Percentiles rank a stretch among this genome's conserved stretches.
Evolutionary conservation across 140 eudicot species (phyloP).

Genomic region (Senecio squalidus): DNA sequence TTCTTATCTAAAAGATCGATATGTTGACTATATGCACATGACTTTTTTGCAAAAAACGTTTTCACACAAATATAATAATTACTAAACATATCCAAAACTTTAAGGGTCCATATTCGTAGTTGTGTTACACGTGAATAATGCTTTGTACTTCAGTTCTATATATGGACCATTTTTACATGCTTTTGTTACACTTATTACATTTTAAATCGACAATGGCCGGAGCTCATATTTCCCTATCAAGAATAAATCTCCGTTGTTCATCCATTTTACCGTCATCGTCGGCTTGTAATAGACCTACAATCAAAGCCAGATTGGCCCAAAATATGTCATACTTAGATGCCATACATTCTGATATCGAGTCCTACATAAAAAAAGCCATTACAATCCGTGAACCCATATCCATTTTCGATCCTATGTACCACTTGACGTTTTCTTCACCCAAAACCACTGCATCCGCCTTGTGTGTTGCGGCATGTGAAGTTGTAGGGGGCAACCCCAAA

Average conservation of each 20-base stretch:
- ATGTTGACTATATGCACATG: too few relatives aligned
- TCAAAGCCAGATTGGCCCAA: constrained; percentile 16
- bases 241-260: constrained; percentile 18
- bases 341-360: constrained; percentile 40
- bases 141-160: too few relatives aligned
- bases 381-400: constrained; percentile 41
- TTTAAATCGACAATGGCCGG: constrained; percentile 24
- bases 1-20: too few relatives aligned
- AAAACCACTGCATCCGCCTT: constrained; percentile 44
- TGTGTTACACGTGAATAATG: too few relatives aligned
- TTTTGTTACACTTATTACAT: neutral
- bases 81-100: too few relatives aligned
- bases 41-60: too few relatives aligned
- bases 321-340: constrained; percentile 39
- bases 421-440: constrained; percentile 57
- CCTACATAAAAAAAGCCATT: constrained; percentile 44
- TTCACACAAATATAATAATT: too few relatives aligned
- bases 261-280: neutral
- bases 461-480: constrained; percentile 72
- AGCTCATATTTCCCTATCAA: constrained; percentile 11
- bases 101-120: too few relatives aligned
- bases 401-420: constrained; percentile 70
- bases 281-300: neutral
- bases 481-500: constrained; percentile 53
- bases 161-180: neutral